Evolutionary conservation across 129 eudicot genomes (phyloP).

Genomic region (Centaurea solstitialis): DNA sequence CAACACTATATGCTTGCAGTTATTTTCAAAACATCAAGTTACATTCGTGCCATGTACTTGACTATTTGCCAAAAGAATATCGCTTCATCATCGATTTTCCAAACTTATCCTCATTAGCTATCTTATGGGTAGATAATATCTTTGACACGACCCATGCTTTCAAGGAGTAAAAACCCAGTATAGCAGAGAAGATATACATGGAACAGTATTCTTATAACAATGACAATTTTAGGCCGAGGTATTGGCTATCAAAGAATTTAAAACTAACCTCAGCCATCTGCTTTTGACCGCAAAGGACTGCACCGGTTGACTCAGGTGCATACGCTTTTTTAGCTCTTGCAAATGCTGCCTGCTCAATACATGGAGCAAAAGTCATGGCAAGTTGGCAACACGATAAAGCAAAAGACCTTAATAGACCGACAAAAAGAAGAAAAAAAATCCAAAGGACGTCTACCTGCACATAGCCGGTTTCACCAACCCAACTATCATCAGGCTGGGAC

Average conservation of each 20-base stretch:
- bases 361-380: neutral
- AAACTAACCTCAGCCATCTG: constrained; percentile 82
- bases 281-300: constrained; percentile 80
- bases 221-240: neutral
- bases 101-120: neutral
- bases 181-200: neutral
- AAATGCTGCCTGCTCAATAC: constrained; percentile 72
- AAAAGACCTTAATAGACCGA: neutral
- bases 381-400: neutral
- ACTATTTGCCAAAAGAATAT: too few relatives aligned
- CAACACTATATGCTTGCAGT: too few relatives aligned
- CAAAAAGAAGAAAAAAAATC: neutral
- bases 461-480: constrained; percentile 84
- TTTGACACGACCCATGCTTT: neutral
- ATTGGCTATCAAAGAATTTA: neutral
- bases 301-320: constrained; percentile 72
- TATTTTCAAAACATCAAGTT: too few relatives aligned
- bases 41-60: too few relatives aligned
- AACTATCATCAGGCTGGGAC: constrained; percentile 75
- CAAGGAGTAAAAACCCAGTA: neutral
- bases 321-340: constrained; percentile 56
- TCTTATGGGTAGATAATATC: neutral
- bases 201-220: neutral
- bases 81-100: too few relatives aligned
- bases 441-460: constrained; percentile 61